These are phyloP conservation scores for Alternaria gansuensis DNA, from an alignment of 2,329 filamentous ascomycete genomes.

Conservation along the genomic window DNA sequence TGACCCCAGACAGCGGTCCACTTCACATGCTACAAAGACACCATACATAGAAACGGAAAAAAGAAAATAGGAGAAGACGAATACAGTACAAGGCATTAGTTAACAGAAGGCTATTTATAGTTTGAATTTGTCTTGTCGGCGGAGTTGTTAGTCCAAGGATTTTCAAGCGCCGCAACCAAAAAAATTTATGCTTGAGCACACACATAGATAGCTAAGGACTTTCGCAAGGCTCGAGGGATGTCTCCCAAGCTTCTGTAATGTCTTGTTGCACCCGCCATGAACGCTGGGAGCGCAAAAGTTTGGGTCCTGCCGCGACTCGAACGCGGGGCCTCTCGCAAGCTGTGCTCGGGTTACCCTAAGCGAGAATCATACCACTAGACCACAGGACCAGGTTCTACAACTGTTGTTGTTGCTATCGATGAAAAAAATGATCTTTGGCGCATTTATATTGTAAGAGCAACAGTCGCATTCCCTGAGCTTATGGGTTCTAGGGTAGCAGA, in stretches of 20 bases:
- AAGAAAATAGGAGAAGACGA: conserved; percentile 8
- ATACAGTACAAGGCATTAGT: neutral
- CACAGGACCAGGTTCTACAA: conserved; percentile 47
- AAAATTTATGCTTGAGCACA: rapidly evolving
- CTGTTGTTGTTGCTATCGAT: conserved; percentile 8
- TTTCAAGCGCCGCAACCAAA: neutral
- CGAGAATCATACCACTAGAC: conserved; percentile 74
- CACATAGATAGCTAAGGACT: too few relatives aligned
- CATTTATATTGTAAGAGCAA: neutral
- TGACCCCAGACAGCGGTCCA: neutral
- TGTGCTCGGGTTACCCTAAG: conserved; percentile 62
- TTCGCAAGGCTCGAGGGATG: too few relatives aligned
- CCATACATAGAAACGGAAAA: neutral
- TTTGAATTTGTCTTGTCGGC: neutral
- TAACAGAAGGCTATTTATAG: neutral
- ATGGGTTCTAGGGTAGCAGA: neutral
- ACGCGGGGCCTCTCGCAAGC: conserved; percentile 42
- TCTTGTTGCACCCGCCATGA: neutral
- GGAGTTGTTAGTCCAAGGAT: neutral
- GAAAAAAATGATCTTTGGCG: neutral
- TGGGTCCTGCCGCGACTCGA: conserved; percentile 42
- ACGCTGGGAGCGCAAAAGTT: conserved; percentile 14
- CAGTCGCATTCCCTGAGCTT: neutral
- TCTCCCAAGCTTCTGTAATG: too few relatives aligned
- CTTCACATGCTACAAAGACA: neutral